Evolutionary conservation across 306 rosid species (phyloP).

Genomic region (Sindora glabra): DNA sequence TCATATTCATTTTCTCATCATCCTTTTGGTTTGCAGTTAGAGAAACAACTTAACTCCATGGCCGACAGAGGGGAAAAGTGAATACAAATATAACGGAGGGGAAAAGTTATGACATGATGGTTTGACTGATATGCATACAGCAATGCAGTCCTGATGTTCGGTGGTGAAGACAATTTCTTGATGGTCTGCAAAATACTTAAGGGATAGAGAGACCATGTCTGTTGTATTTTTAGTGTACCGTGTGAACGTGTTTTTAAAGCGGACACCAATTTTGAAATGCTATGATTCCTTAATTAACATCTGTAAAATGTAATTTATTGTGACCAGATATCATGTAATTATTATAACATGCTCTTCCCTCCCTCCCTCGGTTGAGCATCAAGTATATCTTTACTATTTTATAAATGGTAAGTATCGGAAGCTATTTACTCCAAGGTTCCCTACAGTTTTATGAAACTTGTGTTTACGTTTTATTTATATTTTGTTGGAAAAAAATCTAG

Average conservation of each 20-base stretch:
- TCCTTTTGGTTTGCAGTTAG: slow-evolving; percentile 25
- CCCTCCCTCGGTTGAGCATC: too few relatives aligned
- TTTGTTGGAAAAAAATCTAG: too few relatives aligned
- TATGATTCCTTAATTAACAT: background rate
- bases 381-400: too few relatives aligned
- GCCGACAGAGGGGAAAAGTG: slow-evolving; percentile 20
- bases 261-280: slow-evolving; percentile 32
- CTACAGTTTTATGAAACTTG: too few relatives aligned
- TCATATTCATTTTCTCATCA: background rate
- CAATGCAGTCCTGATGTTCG: background rate
- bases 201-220: slow-evolving; percentile 1
- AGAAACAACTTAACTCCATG: slow-evolving; percentile 29
- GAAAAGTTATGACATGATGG: background rate
- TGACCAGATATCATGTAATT: slow-evolving; percentile 19
- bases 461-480: too few relatives aligned
- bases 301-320: slow-evolving; percentile 27
- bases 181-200: background rate
- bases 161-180: background rate
- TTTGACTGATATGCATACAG: background rate
- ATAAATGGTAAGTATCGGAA: too few relatives aligned
- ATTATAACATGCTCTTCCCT: too few relatives aligned
- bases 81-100: too few relatives aligned
- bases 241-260: slow-evolving; percentile 21
- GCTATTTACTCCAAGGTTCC: too few relatives aligned
- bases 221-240: slow-evolving; percentile 24